phyloP scores from a whole-genome alignment of 1,284 basidiomycete species.

The Fomitopsis schrenkii region DNA sequence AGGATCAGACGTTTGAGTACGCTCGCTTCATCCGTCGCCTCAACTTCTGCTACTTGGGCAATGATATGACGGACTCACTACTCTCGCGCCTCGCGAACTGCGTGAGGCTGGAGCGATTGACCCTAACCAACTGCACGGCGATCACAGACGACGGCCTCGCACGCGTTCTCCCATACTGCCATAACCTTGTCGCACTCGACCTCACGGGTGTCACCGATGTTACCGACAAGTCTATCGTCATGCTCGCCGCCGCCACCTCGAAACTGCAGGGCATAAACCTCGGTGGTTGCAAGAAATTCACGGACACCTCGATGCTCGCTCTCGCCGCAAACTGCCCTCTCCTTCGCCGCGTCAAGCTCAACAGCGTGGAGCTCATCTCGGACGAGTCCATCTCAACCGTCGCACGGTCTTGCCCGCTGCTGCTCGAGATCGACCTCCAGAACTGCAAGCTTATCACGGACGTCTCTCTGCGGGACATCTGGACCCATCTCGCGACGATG shows the following conservation, averaged over 20 bases:
- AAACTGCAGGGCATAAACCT: slow-evolving; percentile 93
- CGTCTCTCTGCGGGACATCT: slow-evolving; percentile 77
- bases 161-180: slow-evolving; percentile 66
- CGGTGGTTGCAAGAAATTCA: slow-evolving; percentile 78
- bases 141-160: slow-evolving; percentile 70
- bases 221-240: slow-evolving; percentile 67
- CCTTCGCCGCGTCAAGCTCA: slow-evolving; percentile 87
- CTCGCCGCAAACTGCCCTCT: slow-evolving; percentile 75
- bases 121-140: slow-evolving; percentile 79
- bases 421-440: slow-evolving; percentile 94
- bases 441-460: slow-evolving; percentile 81
- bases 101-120: slow-evolving; percentile 86
- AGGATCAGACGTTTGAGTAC: slow-evolving; percentile 83
- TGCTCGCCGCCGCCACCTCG: slow-evolving; percentile 67
- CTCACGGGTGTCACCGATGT: slow-evolving; percentile 73
- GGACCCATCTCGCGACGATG: slow-evolving; percentile 77
- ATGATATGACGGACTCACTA: slow-evolving; percentile 75
- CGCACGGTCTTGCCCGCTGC: slow-evolving; percentile 78
- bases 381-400: slow-evolving; percentile 79
- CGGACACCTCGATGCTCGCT: slow-evolving; percentile 74
- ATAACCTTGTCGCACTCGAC: slow-evolving; percentile 86
- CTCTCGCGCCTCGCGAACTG: slow-evolving; percentile 77
- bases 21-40: slow-evolving; percentile 86
- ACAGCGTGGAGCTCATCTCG: slow-evolving; percentile 73
- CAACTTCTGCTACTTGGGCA: slow-evolving; percentile 79